A percentile compares a stretch with the other conserved stretches of the same genome.
Conservation (phyloP, 768 basidiomycete species). For the Dacryopinax spathularia region DNA sequence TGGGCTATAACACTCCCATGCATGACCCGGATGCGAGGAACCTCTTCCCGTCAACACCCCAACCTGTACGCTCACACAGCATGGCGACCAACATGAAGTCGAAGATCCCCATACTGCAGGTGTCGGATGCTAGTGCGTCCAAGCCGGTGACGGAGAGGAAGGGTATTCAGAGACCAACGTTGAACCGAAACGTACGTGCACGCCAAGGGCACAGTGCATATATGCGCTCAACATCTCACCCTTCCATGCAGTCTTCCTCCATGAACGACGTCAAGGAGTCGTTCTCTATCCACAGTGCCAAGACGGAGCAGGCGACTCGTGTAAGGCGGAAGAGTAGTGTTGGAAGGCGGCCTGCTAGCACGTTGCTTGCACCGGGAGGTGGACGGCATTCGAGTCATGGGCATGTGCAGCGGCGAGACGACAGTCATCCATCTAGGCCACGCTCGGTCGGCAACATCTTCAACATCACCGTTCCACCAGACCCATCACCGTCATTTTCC, state of each 20-base stretch:
- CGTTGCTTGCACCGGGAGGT: not conserved
- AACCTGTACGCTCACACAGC: not conserved
- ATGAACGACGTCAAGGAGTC: conserved; percentile 2
- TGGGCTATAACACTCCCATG: not conserved
- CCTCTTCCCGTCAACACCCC: not conserved
- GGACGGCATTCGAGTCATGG: not conserved
- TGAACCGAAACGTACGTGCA: conserved; percentile 2
- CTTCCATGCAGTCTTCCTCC: not conserved
- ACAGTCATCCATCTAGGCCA: not conserved
- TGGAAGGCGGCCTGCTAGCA: not conserved
- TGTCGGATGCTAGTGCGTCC: not conserved
- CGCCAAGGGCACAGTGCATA: not conserved
- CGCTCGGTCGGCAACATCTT: conserved; percentile 3
- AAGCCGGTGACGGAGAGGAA: not conserved
- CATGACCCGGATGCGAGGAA: conserved; percentile 3
- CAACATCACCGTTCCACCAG: conserved; percentile 1
- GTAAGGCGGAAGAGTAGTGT: not conserved
- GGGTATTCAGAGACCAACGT: not conserved
- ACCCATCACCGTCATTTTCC: not conserved
- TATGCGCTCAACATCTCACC: not conserved
- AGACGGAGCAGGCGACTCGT: not conserved
- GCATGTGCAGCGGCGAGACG: not conserved
- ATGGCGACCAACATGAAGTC: not conserved
- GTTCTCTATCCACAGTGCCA: not conserved
- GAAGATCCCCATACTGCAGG: not conserved